Evolutionary conservation across 2,329 filamentous ascomycete genomes (phyloP), one percentile per base, ranked within the genome.

Genomic region (Diplocarpon rosae): DNA sequence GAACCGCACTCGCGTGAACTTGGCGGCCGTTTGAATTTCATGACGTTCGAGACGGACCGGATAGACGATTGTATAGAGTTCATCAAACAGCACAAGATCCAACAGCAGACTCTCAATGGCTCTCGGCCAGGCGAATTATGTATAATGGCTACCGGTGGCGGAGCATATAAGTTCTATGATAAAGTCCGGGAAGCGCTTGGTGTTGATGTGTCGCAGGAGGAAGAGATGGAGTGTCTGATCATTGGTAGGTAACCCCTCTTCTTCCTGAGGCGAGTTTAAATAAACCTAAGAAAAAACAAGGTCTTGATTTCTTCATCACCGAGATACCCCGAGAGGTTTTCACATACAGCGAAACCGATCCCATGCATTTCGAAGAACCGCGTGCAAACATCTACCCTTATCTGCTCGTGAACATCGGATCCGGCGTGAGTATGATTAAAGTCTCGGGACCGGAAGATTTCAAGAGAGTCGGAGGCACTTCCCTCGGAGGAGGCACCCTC

Each of bases 191-290:
- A 90, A 50, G 79, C 82, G 4, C 69, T 98, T 40, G 85, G 85
- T 12, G 85, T 95, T 1, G 84, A 95, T 60, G 88, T 98, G 15
- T 70, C 89, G 57, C 74, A 88, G 35, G 92, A 96, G 65, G 92
- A 98, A 59, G 92, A 98, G 67, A 98, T 98, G 92, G 88, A 95
- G 64, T 98, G 92, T 62, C 69, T 98, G 47, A 98, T 98, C 52
- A 92, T 92, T 59, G 88, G 85, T 88, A 64, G 17, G 28, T 6
- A 17, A 9, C 11, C 11, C 10, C 30, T 32, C 30, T 32, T 9
- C 3, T 3, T 24, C 20, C 4, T 7, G 20, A 24, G 7, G 30
- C 14, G 2, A 17, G n/a, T 17, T 11, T 3, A 6, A 13, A 41
- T 14, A 14, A 28, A 5, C 3, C 45, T 53, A 35, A 51, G 36